These are phyloP conservation scores for Amylostereum areolatum DNA, from an alignment of 1,284 basidiomycete genomes.

Conservation along the genomic window DNA sequence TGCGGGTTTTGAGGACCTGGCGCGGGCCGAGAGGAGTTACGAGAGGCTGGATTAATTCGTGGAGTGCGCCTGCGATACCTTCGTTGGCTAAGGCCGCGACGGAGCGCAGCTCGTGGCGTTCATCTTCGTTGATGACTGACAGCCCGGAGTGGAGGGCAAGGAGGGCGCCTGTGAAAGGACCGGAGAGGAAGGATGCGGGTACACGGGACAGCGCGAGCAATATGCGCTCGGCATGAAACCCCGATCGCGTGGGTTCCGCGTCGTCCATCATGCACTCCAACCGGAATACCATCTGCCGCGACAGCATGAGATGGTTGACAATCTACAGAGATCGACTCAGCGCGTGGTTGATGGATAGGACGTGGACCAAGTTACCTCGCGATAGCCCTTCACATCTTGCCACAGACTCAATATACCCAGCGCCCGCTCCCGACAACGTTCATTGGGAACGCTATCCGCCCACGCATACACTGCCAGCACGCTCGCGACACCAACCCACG, in stretches of 20 bases:
- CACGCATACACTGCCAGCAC: slow-evolving; percentile 74
- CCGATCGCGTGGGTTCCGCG: slow-evolving; percentile 52
- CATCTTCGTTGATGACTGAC: slow-evolving; percentile 54
- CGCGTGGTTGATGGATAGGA: too few species aligned
- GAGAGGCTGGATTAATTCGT: slow-evolving; percentile 47
- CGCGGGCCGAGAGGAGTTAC: slow-evolving; percentile 42
- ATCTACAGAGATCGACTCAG: slow-evolving; percentile 43
- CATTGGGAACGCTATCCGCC: slow-evolving; percentile 69
- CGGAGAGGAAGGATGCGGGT: slow-evolving; percentile 53
- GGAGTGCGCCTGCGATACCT: slow-evolving; percentile 56
- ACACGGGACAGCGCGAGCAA: slow-evolving; percentile 53
- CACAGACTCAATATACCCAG: slow-evolving; percentile 61
- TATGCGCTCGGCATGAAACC: slow-evolving; percentile 62
- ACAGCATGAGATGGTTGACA: slow-evolving; percentile 55
- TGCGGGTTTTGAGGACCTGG: slow-evolving; percentile 51
- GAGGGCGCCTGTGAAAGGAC: slow-evolving; percentile 51
- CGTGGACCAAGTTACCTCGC: slow-evolving; percentile 53
- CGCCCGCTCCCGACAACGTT: slow-evolving; percentile 53
- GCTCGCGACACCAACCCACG: slow-evolving; percentile 58
- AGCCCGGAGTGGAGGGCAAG: slow-evolving; percentile 47
- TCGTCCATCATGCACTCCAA: slow-evolving; percentile 59
- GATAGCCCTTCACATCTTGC: slow-evolving; percentile 62
- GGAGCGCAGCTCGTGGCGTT: slow-evolving; percentile 49
- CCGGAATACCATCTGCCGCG: slow-evolving; percentile 58
- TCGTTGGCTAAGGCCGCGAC: slow-evolving; percentile 59